phyloP scores from a whole-genome alignment of 176 grass and related monocot species.

The Elymus sibiricus region DNA sequence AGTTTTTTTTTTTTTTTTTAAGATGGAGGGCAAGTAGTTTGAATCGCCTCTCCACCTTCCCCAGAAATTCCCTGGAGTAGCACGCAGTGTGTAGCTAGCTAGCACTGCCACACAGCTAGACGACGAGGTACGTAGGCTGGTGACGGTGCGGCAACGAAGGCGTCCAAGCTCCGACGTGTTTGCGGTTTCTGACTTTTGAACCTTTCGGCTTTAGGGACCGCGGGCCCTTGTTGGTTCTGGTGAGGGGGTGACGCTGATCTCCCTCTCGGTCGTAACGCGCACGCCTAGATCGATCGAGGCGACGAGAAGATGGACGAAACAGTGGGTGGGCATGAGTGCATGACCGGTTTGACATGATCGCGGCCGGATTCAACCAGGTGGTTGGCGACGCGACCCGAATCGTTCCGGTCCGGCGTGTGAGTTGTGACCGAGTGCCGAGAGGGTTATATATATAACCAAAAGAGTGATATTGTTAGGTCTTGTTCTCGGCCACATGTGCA shows the following conservation, averaged over 20 bases:
- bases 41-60: not conserved
- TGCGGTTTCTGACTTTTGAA: not conserved
- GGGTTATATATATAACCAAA: not conserved
- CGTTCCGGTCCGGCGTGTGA: not conserved
- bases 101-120: not conserved
- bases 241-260: not conserved
- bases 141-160: not conserved
- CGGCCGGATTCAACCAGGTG: not conserved
- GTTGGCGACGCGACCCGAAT: not conserved
- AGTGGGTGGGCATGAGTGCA: not conserved
- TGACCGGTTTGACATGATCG: conserved; percentile 17
- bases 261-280: conserved; percentile 2
- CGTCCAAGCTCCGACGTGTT: not conserved
- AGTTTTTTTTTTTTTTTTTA: too few relatives aligned
- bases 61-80: not conserved
- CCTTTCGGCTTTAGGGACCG: not conserved
- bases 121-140: not conserved
- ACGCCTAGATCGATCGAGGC: not conserved
- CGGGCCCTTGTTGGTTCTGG: not conserved
- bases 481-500: not conserved
- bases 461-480: not conserved
- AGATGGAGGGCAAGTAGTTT: not conserved
- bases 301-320: not conserved
- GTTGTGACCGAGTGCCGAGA: not conserved
- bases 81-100: too few relatives aligned